Base-by-base conservation (phyloP, 2,329 filamentous ascomycete genomes). In the Thielaviopsis ethacetica region DNA sequence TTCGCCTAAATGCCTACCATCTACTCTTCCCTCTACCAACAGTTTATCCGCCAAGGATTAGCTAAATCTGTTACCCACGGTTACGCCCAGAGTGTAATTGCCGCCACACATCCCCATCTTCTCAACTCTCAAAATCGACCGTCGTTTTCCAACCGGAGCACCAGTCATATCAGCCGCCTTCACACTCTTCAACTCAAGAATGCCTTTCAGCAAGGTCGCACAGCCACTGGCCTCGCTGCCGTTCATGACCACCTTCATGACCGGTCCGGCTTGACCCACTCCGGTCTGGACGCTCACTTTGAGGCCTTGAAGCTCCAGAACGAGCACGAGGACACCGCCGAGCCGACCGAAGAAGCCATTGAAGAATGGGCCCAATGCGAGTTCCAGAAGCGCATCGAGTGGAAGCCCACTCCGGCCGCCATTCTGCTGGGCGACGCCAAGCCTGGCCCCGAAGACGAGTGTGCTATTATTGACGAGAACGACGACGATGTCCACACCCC, bases 31-130 rank as follows among this genome's bases (percentile, higher is more conserved):
- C 75, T 85, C 65, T 84, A 83, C 73, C 78, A 82, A 75, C 84
- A 80, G 78, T 88, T 97, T 79, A 89, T 95, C 83, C 91, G 93
- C 79, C 88, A 91, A 81, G 91, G 88, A 85, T 86, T 96, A 75
- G 69, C 71, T 68, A 97, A 97, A 78, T 90, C 91, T 69, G 86
- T 97, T 72, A 91, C 89, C 72, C 89, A 97, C 82, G 91, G 91
- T 75, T 97, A 96, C 81, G 91, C 91, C 67, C 91, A 97, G 72
- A 95, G 91, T 63, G 86, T 97, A 74, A 90, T 98, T 75, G 93
- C 93, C 69, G 91, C 90, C 67, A 89, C 89, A 64, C 90, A 95
- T 63, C 81, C 80, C 59, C 77, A 80, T 84, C 86, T 76, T 79
- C 82, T 78, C 80, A 89, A 84, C 79, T 83, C 75, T 70, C 89